These are phyloP conservation scores for Pseudohalonectria lignicola DNA, from an alignment of 2,329 filamentous ascomycete genomes.

Conservation along the genomic window DNA sequence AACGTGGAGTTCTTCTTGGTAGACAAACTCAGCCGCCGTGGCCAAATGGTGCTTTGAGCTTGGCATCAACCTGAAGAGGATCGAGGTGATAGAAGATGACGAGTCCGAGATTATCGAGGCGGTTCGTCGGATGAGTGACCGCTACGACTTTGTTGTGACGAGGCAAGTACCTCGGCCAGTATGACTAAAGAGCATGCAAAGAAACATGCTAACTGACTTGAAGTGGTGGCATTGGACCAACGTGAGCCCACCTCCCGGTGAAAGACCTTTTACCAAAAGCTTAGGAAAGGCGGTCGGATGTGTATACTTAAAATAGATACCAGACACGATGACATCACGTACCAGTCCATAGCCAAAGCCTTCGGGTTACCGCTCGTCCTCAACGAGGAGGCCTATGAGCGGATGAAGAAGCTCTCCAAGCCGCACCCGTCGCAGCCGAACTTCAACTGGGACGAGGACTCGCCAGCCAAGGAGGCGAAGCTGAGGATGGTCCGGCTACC, in stretches of 20 bases:
- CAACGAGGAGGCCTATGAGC: conserved; percentile 64
- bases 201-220: conserved; percentile 5
- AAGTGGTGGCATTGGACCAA: conserved; percentile 87
- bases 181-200: conserved; percentile 2
- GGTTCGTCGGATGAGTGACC: conserved; percentile 72
- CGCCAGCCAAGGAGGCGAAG: conserved; percentile 67
- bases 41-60: conserved; percentile 54
- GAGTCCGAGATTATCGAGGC: conserved; percentile 85
- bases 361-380: conserved; percentile 68
- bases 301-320: no score
- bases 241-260: no score
- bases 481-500: conserved; percentile 86
- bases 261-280: conserved; percentile 3
- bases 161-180: conserved; percentile 29
- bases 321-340: conserved; percentile 96
- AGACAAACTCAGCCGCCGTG: conserved; percentile 55
- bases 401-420: conserved; percentile 75
- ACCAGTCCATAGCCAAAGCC: conserved; percentile 84
- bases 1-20: no score
- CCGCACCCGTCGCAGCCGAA: conserved; percentile 60
- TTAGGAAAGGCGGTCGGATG: no score
- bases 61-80: conserved; percentile 62
- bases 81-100: conserved; percentile 92
- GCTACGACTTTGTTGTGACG: conserved; percentile 91
- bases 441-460: conserved; percentile 79